Conservation (phyloP, 768 basidiomycete species). For the Amanita fuliginea region DNA sequence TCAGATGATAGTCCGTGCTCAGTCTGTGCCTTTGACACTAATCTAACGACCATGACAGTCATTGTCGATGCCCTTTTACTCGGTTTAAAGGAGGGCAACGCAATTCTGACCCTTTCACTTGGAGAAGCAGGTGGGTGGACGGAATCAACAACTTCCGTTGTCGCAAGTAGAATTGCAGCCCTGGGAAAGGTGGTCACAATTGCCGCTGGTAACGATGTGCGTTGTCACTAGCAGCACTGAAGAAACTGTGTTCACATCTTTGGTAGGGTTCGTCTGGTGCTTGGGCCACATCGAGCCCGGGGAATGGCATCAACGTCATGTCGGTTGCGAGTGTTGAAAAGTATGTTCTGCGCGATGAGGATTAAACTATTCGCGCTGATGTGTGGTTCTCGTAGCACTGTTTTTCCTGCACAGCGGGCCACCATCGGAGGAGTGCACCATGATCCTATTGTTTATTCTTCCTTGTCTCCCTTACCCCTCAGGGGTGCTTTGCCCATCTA, state of each 20-base stretch:
- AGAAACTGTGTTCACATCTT: neutral
- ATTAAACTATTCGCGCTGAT: neutral
- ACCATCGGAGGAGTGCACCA: constrained; percentile 37
- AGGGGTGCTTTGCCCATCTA: constrained; percentile 40
- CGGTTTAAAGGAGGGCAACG: constrained; percentile 39
- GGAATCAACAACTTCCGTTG: constrained; percentile 37
- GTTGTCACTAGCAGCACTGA: neutral
- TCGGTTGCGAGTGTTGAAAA: constrained; percentile 46
- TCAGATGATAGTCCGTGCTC: constrained; percentile 36
- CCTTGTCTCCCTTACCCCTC: constrained; percentile 34
- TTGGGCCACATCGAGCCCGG: constrained; percentile 48
- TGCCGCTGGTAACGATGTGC: constrained; percentile 44
- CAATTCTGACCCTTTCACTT: constrained; percentile 59
- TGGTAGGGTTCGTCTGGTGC: constrained; percentile 42
- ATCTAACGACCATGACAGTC: constrained; percentile 12
- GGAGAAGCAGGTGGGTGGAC: constrained; percentile 60
- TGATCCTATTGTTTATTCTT: constrained; percentile 43
- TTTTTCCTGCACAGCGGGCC: constrained; percentile 46
- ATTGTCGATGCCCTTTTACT: constrained; percentile 39
- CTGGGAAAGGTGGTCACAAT: constrained; percentile 53
- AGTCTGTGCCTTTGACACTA: neutral
- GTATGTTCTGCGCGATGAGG: constrained; percentile 13
- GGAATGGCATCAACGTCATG: constrained; percentile 45
- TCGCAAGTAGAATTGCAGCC: constrained; percentile 46
- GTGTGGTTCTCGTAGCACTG: constrained; percentile 23